Conservation (phyloP, 371 early-diverging fungal genomes). For the Scutellospora calospora region DNA sequence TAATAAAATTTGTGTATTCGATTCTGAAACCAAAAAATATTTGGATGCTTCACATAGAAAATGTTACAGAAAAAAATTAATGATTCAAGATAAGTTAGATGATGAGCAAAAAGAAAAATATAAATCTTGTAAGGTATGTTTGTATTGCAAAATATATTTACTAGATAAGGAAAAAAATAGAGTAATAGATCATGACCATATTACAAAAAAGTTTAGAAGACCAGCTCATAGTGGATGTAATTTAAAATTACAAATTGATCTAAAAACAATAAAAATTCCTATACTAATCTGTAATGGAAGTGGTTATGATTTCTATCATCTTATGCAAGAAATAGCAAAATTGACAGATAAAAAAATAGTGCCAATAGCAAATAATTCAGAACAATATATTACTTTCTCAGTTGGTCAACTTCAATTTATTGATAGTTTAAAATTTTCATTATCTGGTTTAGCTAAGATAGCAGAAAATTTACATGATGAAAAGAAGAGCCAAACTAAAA, state of each 20-base stretch:
- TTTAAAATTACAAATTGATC: constrained; percentile 12
- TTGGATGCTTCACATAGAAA: constrained; percentile 21
- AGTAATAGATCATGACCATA: constrained; percentile 27
- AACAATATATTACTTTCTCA: constrained; percentile 1
- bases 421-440: not conserved
- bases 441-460: constrained; percentile 17
- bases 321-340: not conserved
- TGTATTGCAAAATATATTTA: too few species aligned
- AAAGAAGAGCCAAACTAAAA: too few species aligned
- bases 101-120: too few species aligned
- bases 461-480: constrained; percentile 10
- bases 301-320: constrained; percentile 25
- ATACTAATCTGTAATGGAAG: not conserved
- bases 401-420: constrained; percentile 27
- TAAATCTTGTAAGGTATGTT: too few species aligned
- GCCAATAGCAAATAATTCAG: constrained; percentile 6
- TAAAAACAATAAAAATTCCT: constrained; percentile 8
- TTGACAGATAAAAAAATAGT: constrained; percentile 18
- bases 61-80: constrained; percentile 6
- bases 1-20: constrained; percentile 34
- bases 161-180: not conserved
- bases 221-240: constrained; percentile 14
- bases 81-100: constrained; percentile 27
- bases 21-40: constrained; percentile 38
- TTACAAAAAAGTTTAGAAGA: constrained; percentile 12